Evolutionary conservation across 768 basidiomycete genomes (phyloP), one percentile per base, ranked within the genome.

Genomic region (Daedalea quercina): DNA sequence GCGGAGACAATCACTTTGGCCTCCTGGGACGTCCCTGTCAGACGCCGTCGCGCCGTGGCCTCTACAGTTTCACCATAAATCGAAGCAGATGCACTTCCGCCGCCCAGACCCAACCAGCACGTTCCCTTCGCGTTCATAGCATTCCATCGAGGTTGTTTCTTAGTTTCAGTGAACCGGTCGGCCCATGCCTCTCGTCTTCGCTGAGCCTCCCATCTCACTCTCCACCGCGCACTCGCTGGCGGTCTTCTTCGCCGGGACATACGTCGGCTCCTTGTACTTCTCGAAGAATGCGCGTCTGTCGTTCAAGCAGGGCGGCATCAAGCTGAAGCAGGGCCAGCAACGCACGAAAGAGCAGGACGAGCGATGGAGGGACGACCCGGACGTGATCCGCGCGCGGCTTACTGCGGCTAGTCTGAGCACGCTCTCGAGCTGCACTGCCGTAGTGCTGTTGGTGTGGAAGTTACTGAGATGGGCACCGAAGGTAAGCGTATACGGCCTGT

Each of bases 221-320:
- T 49, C 44, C 13, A 55, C 55, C 13, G 77, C 85, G 1, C 82
- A 87, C 58, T 44, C 73, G 1, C 67, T 86, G 17, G 81, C 87
- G 1, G 65, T 79, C 4, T 62, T 76, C 46, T 81, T 92, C 61
- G 81, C 81, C 1, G 54, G 70, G 20, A 75, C 76, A 49, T 96
- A 94, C 61, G 91, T 96, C 48, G 89, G 87, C 12, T 87, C 87
- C 6, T 74, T 95, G 35, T 95, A 95, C 69, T 60, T 90, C 53
- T 83, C 77, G 28, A 87, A 82, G 63, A 72, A 77, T 57, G 74
- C 82, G 11, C 76, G 87, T 41, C 71, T 85, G 26, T 75, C 73
- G 9, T 81, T 80, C 64, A 63, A 74, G 61, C 65, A 26, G 58
- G 70, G 44, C 60, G 63, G 52, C 57, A 50, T 60, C 56, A 53